phyloP scores from a whole-genome alignment of 306 rosid species.

The Malus sieversii region DNA sequence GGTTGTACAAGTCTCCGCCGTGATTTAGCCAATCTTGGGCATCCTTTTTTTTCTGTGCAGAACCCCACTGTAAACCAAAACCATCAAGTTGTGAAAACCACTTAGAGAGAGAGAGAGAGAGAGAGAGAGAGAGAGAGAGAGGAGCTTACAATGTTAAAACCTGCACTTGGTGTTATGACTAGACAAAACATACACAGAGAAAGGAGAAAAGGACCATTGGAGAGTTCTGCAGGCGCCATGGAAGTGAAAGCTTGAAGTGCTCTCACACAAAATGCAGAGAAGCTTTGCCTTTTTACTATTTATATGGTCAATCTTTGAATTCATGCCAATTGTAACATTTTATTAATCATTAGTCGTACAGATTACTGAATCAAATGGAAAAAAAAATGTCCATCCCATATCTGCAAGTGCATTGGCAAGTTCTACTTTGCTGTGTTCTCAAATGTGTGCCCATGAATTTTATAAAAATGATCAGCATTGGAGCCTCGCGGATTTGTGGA shows the following conservation, averaged over 20 bases:
- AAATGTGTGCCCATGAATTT: no score
- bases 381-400: no score
- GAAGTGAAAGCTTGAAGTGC: background rate
- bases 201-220: background rate
- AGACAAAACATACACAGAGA: background rate
- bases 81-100: background rate
- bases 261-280: background rate
- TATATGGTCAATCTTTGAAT: background rate
- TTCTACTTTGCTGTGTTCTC: no score
- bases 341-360: background rate
- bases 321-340: background rate
- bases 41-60: background rate
- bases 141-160: conserved; percentile 9
- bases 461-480: no score
- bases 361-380: background rate
- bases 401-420: no score
- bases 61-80: background rate
- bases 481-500: conserved; percentile 30
- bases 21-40: conserved; percentile 49
- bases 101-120: background rate
- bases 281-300: background rate
- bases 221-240: conserved; percentile 13
- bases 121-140: background rate
- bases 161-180: background rate
- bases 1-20: conserved; percentile 49